Base-by-base conservation (phyloP, 23 red algal genomes). In the Gracilaria gracilis region DNA sequence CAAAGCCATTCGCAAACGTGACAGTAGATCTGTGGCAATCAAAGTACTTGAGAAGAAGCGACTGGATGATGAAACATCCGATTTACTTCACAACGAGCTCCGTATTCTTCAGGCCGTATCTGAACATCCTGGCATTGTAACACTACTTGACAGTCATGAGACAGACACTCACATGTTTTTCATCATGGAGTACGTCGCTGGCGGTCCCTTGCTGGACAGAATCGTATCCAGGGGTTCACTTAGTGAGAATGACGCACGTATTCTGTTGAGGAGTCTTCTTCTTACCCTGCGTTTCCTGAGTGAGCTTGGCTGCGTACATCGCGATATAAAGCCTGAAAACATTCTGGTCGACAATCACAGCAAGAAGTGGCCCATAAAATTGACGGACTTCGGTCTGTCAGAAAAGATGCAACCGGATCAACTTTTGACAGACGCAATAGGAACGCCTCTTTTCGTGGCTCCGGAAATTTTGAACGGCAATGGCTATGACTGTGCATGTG, bases 271-370 rank as follows among this genome's bases (percentile, higher is more conserved):
- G 11, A 79, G 67, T 24, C 79, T 84, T 79, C 46, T 95, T 14
- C 61, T 77, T 35, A 87, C 94, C 31, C 44, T 95, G 32, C 58
- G 82, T 24, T 92, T 87, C 75, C 65, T 91, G 57, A 57, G 80
- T 67, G 72, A 91, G 36, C 81, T 88, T 70, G 88, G 89, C 23
- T 89, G 87, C 48, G 86, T 95, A 53, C 95, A 96, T 47, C 95
- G 95, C 58, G 95, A 96, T 66, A 72, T 96, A 24, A 96, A 96
- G 53, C 92, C 95, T 29, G 95, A 96, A 54, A 96, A 96, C 50
- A 86, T 96, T 61, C 77, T 96, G 47, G 83, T 96, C 64, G 94
- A 95, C 76, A 86, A 93, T n/a, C 40, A 67, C 29, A 84, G 79
- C 28, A 24, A 38, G 19, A 81, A 91, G 44, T 87, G 88, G 82